phyloP scores from a whole-genome alignment of 306 rosid genomes.

The Dalbergia oliveri region DNA sequence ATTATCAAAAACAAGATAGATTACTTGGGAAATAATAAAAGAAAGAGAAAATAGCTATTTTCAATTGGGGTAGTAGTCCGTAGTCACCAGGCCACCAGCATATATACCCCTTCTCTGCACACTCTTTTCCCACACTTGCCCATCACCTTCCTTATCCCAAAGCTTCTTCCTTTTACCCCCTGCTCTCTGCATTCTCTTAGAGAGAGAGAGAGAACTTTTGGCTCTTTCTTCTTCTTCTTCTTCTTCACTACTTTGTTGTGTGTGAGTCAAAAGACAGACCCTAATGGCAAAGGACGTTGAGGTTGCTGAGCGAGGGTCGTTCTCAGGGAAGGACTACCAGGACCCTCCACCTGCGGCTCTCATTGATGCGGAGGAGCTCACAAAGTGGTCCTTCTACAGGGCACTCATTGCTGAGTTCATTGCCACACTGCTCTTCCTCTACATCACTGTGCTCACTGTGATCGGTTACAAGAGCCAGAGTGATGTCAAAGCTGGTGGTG shows the following conservation, averaged over 20 bases:
- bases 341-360: slow-evolving; percentile 93
- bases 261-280: background rate
- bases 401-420: slow-evolving; percentile 93
- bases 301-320: slow-evolving; percentile 72
- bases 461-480: slow-evolving; percentile 78
- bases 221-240: background rate
- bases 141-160: slow-evolving; percentile 5
- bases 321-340: slow-evolving; percentile 81
- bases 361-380: slow-evolving; percentile 68
- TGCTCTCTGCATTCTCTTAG: slow-evolving; percentile 6
- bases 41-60: too few relatives aligned
- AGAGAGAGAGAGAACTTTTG: background rate
- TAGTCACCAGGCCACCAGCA: slow-evolving; percentile 17
- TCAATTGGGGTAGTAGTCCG: background rate
- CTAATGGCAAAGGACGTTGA: slow-evolving; percentile 73
- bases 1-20: background rate
- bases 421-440: slow-evolving; percentile 92
- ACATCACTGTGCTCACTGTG: slow-evolving; percentile 81
- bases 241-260: background rate
- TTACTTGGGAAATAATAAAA: background rate
- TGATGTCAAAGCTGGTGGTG: slow-evolving; percentile 40
- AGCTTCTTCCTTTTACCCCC: slow-evolving; percentile 19
- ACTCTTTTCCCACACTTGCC: slow-evolving; percentile 34
- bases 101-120: slow-evolving; percentile 55
- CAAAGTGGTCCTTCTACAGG: slow-evolving; percentile 92